A percentile compares a stretch with the other conserved stretches of the same genome.
Evolutionary conservation across 1,284 basidiomycete genomes (phyloP).

Genomic region (Exobasidium rhododendri): DNA sequence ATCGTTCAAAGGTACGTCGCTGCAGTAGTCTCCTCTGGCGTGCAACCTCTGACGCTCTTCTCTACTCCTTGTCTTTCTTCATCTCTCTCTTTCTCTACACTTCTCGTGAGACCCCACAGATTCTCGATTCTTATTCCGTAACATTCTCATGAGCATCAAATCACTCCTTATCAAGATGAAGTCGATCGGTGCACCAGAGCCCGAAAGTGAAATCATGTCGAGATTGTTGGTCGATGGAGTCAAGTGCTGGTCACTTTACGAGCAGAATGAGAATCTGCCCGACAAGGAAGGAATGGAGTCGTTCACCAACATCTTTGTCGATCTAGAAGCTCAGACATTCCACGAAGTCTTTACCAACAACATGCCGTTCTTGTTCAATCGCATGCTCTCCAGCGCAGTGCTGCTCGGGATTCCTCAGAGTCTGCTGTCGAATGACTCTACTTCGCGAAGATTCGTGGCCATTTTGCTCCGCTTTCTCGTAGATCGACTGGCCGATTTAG

Average conservation of each 20-base stretch:
- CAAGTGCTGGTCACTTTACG: constrained; percentile 79
- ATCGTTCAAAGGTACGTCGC: constrained; percentile 45
- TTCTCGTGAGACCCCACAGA: constrained; percentile 21
- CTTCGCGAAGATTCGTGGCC: constrained; percentile 85
- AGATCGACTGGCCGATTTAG: constrained; percentile 73
- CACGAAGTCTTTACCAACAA: constrained; percentile 49
- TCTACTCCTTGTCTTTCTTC: not conserved
- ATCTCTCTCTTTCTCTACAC: not conserved
- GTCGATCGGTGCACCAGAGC: constrained; percentile 71
- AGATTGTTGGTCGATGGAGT: constrained; percentile 83
- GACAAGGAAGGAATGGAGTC: constrained; percentile 83
- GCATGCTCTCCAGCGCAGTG: constrained; percentile 63
- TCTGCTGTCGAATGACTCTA: constrained; percentile 77
- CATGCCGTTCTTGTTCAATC: constrained; percentile 48
- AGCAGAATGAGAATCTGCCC: constrained; percentile 67
- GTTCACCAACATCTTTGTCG: constrained; percentile 62
- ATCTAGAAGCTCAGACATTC: constrained; percentile 57
- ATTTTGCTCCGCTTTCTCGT: constrained; percentile 87
- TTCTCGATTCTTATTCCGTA: constrained; percentile 79
- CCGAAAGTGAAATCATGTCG: constrained; percentile 82
- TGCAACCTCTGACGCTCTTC: not conserved
- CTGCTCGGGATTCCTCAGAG: constrained; percentile 83
- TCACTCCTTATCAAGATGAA: constrained; percentile 75
- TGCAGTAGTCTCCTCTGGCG: not conserved
- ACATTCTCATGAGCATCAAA: constrained; percentile 85